These are phyloP conservation scores for Candida incommunis DNA, from an alignment of 805 yeast species.

Conservation along the genomic window DNA sequence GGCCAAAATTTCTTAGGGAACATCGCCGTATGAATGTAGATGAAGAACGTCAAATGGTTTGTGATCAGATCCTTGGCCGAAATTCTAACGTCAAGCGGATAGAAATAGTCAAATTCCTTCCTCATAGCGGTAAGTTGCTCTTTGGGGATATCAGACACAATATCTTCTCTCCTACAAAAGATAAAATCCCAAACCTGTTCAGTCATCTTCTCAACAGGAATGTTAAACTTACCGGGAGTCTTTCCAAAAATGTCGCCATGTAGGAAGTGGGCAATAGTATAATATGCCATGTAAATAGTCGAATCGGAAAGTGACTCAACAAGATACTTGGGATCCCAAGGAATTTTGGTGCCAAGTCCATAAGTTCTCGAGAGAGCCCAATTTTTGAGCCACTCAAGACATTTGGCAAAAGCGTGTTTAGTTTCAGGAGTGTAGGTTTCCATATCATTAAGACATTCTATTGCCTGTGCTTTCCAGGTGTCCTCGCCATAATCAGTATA, in stretches of 20 bases:
- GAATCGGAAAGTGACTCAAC: slow-evolving; percentile 95
- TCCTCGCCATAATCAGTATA: slow-evolving; percentile 94
- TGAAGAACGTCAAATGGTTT: slow-evolving; percentile 91
- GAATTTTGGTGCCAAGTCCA: slow-evolving; percentile 88
- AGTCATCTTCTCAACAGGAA: slow-evolving; percentile 74
- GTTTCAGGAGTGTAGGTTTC: slow-evolving; percentile 73
- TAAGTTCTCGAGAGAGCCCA: slow-evolving; percentile 98
- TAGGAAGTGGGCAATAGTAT: slow-evolving; percentile 75
- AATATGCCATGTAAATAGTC: slow-evolving; percentile 88
- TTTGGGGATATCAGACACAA: slow-evolving; percentile 42
- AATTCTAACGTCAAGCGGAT: slow-evolving; percentile 82
- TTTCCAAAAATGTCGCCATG: slow-evolving; percentile 80
- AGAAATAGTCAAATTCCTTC: slow-evolving; percentile 92
- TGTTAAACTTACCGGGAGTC: slow-evolving; percentile 55
- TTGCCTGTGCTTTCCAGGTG: slow-evolving; percentile 68
- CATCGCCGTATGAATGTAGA: slow-evolving; percentile 82
- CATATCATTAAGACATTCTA: slow-evolving; percentile 64
- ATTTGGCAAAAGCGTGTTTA: slow-evolving; percentile 84
- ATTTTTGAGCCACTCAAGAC: slow-evolving; percentile 88
- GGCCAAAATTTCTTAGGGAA: slow-evolving; percentile 94
- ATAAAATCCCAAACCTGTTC: slow-evolving; percentile 88
- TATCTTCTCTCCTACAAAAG: slow-evolving; percentile 54
- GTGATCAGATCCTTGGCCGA: slow-evolving; percentile 97
- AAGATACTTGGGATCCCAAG: slow-evolving; percentile 91
- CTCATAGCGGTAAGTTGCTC: slow-evolving; percentile 60